phyloP scores from a whole-genome alignment of 306 rosid species.

The Fragaria iinumae region DNA sequence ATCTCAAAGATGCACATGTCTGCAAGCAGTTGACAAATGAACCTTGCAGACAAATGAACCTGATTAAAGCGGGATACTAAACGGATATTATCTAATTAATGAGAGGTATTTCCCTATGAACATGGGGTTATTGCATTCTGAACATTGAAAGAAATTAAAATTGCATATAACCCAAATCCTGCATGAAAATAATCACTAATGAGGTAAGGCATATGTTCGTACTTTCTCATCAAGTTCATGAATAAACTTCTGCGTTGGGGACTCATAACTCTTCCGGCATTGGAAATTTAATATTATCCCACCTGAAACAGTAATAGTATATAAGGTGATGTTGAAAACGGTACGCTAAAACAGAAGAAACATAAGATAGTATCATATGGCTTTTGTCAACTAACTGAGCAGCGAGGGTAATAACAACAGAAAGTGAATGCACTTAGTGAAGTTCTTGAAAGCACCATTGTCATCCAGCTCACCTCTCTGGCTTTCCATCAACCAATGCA shows the following conservation, averaged over 20 bases:
- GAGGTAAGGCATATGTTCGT: constrained; percentile 22
- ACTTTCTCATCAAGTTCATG: constrained; percentile 96
- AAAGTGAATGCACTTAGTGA: constrained; percentile 66
- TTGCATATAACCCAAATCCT: neutral
- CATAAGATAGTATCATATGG: neutral
- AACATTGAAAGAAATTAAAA: neutral
- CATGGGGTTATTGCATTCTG: neutral
- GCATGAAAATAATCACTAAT: constrained; percentile 12
- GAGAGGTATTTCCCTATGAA: neutral
- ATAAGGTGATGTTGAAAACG: constrained; percentile 19
- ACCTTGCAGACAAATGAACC: constrained; percentile 1
- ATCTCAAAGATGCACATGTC: constrained; percentile 61
- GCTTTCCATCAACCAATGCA: constrained; percentile 80
- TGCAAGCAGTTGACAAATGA: constrained; percentile 34
- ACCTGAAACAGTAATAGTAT: constrained; percentile 47
- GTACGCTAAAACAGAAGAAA: constrained; percentile 16
- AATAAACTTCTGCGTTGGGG: constrained; percentile 64
- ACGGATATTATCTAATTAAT: no score
- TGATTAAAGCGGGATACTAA: neutral
- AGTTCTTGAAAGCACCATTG: constrained; percentile 93
- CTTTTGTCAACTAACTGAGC: neutral
- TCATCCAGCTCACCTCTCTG: constrained; percentile 97
- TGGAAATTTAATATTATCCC: constrained; percentile 90
- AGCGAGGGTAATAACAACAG: constrained; percentile 14
- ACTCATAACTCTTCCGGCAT: constrained; percentile 44